Base-by-base conservation (phyloP, 139 green algal species). In the Zygnema cylindricum region DNA sequence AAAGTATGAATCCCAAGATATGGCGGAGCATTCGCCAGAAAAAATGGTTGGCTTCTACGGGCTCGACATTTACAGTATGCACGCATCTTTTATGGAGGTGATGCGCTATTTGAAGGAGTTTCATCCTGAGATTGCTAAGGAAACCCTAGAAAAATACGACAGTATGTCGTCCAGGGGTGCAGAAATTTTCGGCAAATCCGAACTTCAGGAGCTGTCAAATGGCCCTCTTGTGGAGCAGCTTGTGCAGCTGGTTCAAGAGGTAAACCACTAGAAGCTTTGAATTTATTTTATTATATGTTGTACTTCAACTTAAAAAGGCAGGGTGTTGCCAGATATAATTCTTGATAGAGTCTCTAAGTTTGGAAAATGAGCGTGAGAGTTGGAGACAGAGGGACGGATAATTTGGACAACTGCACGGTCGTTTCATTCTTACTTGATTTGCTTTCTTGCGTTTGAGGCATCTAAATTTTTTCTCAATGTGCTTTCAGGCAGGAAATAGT, bases 21-120 rank as follows among this genome's bases (percentile, higher is more conserved):
- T 25, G 7, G 16, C 7, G 49, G 16, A 16, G 16, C 7, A 63
- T 7, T 16, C 7, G 16, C 7, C 16, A 16, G 49, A 63, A 16
- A 63, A 63, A 3, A 55, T 42, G 63, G 81, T 87, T 22, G 81
- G 81, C 11, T 84, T 87, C 40, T 87, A 87, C 32, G 81, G 81
- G 3, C 32, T 87, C 2, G 81, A 87, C 35, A 63, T 87, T 41
- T 87, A 87, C 81, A 87, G 81, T 32, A 38, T 87, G 81, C 35
- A 87, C 2, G 33, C n/a, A n/a, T 87, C 81, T 35, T 41, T 87
- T 3, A 21, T 85, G 81, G 32, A 2, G 2, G 23, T 87, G 2
- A 77, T 81, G 3, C 2, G 82, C 3, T 87, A 87, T 63, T 69
- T 87, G 36, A 63, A 87, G 55, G 82, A 84, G 33, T 25, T 69